Evolutionary conservation across 2,329 filamentous ascomycete species (phyloP).

Genomic region (Meredithiella fracta): DNA sequence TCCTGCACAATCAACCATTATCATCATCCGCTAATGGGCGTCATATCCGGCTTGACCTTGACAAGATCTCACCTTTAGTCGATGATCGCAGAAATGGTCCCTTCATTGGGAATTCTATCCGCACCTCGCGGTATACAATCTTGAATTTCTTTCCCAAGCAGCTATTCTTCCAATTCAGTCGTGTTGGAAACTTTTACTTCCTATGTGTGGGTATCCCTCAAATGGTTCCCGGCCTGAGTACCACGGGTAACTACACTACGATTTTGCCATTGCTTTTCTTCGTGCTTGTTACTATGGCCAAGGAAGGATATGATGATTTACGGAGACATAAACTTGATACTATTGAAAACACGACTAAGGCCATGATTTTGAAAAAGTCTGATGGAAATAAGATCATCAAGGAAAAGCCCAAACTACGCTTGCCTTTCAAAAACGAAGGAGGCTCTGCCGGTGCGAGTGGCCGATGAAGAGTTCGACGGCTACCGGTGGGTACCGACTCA

Average conservation of each 20-base stretch:
- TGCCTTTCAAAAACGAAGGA: slow-evolving; percentile 24
- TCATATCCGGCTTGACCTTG: slow-evolving; percentile 28
- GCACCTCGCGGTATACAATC: slow-evolving; percentile 67
- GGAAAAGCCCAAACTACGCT: slow-evolving; percentile 4
- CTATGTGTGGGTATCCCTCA: slow-evolving; percentile 70
- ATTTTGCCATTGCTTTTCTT: slow-evolving; percentile 60
- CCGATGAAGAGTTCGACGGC: slow-evolving; percentile 44
- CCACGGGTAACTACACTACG: slow-evolving; percentile 59
- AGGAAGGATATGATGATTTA: slow-evolving; percentile 78
- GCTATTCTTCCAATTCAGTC: slow-evolving; percentile 69
- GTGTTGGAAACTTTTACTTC: slow-evolving; percentile 78
- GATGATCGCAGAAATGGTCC: slow-evolving; percentile 33
- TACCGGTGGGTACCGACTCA: slow-evolving; percentile 33
- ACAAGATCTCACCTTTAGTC: slow-evolving; percentile 26
- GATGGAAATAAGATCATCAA: not conserved
- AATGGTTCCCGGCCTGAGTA: slow-evolving; percentile 59
- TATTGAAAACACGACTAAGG: slow-evolving; percentile 51
- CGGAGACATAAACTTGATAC: slow-evolving; percentile 66
- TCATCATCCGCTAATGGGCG: slow-evolving; percentile 56
- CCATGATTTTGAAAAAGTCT: slow-evolving; percentile 23
- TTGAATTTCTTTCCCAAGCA: slow-evolving; percentile 79
- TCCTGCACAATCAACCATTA: slow-evolving; percentile 50
- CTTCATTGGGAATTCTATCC: slow-evolving; percentile 48
- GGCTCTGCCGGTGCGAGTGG: slow-evolving; percentile 17
- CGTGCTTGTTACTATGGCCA: slow-evolving; percentile 62